Base-by-base conservation (phyloP, 257 asterid genomes). In the Primulina tabacum region DNA sequence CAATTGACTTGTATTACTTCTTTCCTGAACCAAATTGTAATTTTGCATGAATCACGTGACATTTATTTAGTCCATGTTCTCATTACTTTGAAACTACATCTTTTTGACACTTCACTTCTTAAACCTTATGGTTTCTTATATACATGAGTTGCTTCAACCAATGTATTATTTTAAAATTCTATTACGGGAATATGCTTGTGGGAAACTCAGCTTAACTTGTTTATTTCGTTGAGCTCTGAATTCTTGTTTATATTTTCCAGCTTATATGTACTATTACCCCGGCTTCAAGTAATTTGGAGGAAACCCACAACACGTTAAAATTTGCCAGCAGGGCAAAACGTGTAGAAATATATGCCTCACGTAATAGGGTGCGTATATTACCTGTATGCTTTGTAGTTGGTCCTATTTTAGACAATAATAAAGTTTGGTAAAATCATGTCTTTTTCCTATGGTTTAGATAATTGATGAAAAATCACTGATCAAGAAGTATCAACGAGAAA, bases 301-400 rank as follows among this genome's bases (percentile, higher is more conserved):
- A 95, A 81, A 92, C 99, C 47, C 99, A 95, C 78, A 95, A 95
- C 82, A 95, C 99, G 10, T 83, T 95, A 80, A 92, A 95, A 75
- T 95, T 95, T 79, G 99, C 99, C 73, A 95, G 96, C 90, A 84
- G 99, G 82, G 98, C 99, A 18, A 95, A 95, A 81, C 90, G 86
- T 57, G 98, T 95, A 14, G 99, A 92, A 73, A 95, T 95, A 70
- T 81, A 71, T 78, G 99, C 99, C 47, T 95, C 97, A 29, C 97
- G 98, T 64, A 95, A 95, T 80, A 88, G 76, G 96, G 99, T 95
- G 79, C 78, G 86, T 80, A 70, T 40, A 43, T 16, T 65, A 50
- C 47, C 53, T 61, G 20, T 35, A 63, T 47, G 77, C 56, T 73
- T 24, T 9, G 67, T 38, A 11, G 26, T 60, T 60, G 56, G 30